Evolutionary conservation across 148 eudicot genomes (phyloP).

Genomic region (Pouteria glomerata): DNA sequence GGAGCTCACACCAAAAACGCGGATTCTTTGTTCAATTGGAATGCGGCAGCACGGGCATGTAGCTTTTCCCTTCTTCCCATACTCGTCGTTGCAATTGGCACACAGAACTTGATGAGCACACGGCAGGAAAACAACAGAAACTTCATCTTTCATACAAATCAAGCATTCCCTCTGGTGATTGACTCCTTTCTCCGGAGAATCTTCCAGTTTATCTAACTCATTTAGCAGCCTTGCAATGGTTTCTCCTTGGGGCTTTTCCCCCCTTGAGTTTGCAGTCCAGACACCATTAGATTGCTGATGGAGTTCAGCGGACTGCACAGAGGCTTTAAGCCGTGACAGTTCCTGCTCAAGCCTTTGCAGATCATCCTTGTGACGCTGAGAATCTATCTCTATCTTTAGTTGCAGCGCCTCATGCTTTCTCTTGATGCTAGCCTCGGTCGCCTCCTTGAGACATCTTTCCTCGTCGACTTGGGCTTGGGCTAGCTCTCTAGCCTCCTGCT

Average conservation of each 20-base stretch:
- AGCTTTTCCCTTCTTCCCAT: slow-evolving; percentile 78
- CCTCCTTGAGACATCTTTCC: slow-evolving; percentile 81
- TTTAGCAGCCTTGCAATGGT: slow-evolving; percentile 53
- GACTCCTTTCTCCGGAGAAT: slow-evolving; percentile 37
- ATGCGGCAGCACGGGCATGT: slow-evolving; percentile 75
- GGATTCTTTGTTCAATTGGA: slow-evolving; percentile 78
- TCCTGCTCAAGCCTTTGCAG: slow-evolving; percentile 90
- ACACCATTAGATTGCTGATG: slow-evolving; percentile 25
- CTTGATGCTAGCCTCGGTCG: slow-evolving; percentile 65
- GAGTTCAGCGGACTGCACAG: slow-evolving; percentile 32
- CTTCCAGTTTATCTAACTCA: slow-evolving; percentile 58
- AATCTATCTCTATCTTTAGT: slow-evolving; percentile 79
- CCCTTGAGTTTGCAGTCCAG: slow-evolving; percentile 27
- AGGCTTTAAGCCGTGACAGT: slow-evolving; percentile 67
- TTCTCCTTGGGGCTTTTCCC: slow-evolving; percentile 40
- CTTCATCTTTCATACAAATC: slow-evolving; percentile 83
- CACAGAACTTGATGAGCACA: slow-evolving; percentile 95
- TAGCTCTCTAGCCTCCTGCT: slow-evolving; percentile 67
- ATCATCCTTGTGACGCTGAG: slow-evolving; percentile 95
- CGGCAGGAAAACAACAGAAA: slow-evolving; percentile 90
- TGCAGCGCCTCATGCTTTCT: slow-evolving; percentile 81
- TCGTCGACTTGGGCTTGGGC: slow-evolving; percentile 68
- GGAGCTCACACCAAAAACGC: slow-evolving; percentile 85
- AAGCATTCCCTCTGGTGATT: slow-evolving; percentile 62
- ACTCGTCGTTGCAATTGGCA: slow-evolving; percentile 67